Base-by-base conservation (phyloP, 177 flowering plant genomes). In the Tripterygium wilfordii region DNA sequence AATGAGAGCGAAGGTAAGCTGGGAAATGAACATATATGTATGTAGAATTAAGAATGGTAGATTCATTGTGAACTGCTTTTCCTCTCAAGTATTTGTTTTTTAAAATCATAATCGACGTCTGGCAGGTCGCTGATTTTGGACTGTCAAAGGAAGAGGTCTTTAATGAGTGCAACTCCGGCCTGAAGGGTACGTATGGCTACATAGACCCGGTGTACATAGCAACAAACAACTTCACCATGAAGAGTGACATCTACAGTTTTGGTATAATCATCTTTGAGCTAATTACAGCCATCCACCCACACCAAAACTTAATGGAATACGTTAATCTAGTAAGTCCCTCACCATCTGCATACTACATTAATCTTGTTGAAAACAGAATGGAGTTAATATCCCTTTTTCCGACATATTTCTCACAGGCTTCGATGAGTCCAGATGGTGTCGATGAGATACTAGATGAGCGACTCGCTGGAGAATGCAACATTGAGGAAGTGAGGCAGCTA, bases 51-150 rank as follows among this genome's bases (percentile, higher is more conserved):
- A 30, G 8, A 30, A 30, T 12, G n/a, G n/a, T n/a, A n/a, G n/a
- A n/a, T n/a, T n/a, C n/a, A n/a, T n/a, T n/a, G n/a, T n/a, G n/a
- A n/a, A n/a, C n/a, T n/a, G n/a, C n/a, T n/a, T n/a, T n/a, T n/a
- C n/a, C n/a, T n/a, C n/a, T n/a, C n/a, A n/a, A n/a, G n/a, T n/a
- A n/a, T n/a, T n/a, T n/a, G n/a, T n/a, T n/a, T n/a, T n/a, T n/a
- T n/a, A n/a, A n/a, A n/a, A n/a, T n/a, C n/a, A n/a, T n/a, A n/a
- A n/a, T n/a, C n/a, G n/a, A n/a, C 14, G 18, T 48, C 27, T 40
- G 18, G 36, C 51, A 88, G 99, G 97, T 94, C 65, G 96, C 99
- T 38, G 99, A 94, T 75, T 94, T 94, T 74, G 99, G 99, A 49
- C 62, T 94, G 62, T 94, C 99, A 12, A 90, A 78, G 64, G 99